These are phyloP conservation scores for Herpotrichia juniperi DNA, from an alignment of 2,329 filamentous ascomycete species.

Conservation along the genomic window DNA sequence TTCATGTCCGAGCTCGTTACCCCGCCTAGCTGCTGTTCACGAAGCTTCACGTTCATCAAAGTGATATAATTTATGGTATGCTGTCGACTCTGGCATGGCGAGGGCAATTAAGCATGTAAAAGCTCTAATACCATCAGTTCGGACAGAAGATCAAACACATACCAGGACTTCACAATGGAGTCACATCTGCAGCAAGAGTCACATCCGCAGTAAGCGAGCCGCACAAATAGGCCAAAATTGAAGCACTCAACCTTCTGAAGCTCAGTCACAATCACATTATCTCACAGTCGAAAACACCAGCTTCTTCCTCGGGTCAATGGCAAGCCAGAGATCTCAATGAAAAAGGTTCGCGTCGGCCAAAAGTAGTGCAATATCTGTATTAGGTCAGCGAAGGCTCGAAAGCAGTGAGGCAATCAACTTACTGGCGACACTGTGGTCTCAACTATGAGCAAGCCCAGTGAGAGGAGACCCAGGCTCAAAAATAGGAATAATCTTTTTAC, in stretches of 20 bases:
- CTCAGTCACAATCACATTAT: background rate
- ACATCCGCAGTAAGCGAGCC: too few relatives aligned
- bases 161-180: too few relatives aligned
- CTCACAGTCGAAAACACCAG: background rate
- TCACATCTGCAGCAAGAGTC: too few relatives aligned
- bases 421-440: constrained; percentile 26
- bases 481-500: constrained; percentile 21
- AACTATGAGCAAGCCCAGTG: constrained; percentile 28
- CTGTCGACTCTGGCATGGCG: too few relatives aligned
- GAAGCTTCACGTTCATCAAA: too few relatives aligned
- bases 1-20: too few relatives aligned
- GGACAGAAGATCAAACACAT: too few relatives aligned
- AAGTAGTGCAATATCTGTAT: constrained; percentile 21
- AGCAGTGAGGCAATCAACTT: background rate
- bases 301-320: constrained; percentile 64
- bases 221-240: background rate
- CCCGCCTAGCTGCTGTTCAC: too few relatives aligned
- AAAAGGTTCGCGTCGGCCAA: constrained; percentile 49
- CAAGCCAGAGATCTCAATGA: constrained; percentile 64
- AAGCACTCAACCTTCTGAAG: too few relatives aligned
- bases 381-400: background rate
- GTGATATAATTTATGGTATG: too few relatives aligned
- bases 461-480: constrained; percentile 22
- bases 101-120: too few relatives aligned
- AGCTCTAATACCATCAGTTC: too few relatives aligned